A percentile compares a stretch with the other conserved stretches of the same genome.
These are phyloP conservation scores for Cucumis melo DNA, from an alignment of 306 rosid genomes.

Conservation along the genomic window DNA sequence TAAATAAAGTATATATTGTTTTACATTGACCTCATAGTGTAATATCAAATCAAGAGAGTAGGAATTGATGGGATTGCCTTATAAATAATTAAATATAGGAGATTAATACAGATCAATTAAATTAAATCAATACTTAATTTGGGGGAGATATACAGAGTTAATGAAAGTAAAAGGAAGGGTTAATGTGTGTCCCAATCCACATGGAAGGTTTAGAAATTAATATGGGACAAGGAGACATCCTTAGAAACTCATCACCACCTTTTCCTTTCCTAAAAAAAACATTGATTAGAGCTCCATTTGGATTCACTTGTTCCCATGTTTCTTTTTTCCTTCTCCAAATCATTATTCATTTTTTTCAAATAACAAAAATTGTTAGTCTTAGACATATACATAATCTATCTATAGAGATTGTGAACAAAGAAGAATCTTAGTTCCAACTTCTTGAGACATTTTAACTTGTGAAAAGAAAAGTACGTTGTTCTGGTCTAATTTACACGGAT, in stretches of 20 bases:
- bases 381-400: no score
- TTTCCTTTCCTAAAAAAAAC: background rate
- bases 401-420: no score
- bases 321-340: background rate
- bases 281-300: background rate
- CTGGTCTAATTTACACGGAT: no score
- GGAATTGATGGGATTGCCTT: background rate
- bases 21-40: background rate
- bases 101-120: background rate
- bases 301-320: background rate
- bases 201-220: constrained; percentile 4
- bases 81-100: background rate
- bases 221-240: constrained; percentile 7
- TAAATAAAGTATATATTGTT: background rate
- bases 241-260: background rate
- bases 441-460: no score
- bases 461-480: no score
- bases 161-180: background rate
- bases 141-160: background rate
- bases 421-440: no score
- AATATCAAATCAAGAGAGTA: background rate
- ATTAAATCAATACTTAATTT: no score
- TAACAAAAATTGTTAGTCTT: no score
- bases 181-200: background rate
- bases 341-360: background rate